phyloP scores from a whole-genome alignment of 352 stramenopile genomes.

The Globisporangium camurandrum region DNA sequence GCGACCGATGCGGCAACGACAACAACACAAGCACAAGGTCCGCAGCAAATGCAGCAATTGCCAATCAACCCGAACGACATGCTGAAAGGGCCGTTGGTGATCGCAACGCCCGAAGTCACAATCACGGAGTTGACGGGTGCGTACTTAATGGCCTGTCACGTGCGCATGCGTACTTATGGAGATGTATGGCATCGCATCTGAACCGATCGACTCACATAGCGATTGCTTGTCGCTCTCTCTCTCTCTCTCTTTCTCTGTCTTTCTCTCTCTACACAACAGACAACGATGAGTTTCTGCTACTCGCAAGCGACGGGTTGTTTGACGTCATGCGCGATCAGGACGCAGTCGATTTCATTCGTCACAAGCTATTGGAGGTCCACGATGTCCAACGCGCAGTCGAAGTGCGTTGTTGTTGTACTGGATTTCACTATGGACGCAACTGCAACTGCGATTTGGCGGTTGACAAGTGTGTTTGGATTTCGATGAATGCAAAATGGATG shows the following conservation, averaged over 20 bases:
- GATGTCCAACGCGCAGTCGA: constrained; percentile 77
- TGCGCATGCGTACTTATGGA: too few species aligned
- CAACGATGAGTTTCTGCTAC: constrained; percentile 75
- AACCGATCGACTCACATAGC: too few species aligned
- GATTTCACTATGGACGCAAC: neutral
- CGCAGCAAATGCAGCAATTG: too few species aligned
- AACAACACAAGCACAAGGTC: too few species aligned
- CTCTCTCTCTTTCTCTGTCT: too few species aligned
- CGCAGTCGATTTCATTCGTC: constrained; percentile 76
- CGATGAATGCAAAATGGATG: too few species aligned
- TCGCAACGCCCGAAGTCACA: constrained; percentile 54
- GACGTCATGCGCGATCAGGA: constrained; percentile 80
- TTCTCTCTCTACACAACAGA: too few species aligned
- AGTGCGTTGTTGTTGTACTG: constrained; percentile 19
- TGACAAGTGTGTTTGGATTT: neutral
- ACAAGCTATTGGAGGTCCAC: constrained; percentile 56
- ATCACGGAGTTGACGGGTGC: constrained; percentile 34
- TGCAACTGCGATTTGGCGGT: neutral
- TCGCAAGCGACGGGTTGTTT: constrained; percentile 80
- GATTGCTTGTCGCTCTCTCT: too few species aligned
- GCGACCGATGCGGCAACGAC: too few species aligned
- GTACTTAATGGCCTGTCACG: too few species aligned
- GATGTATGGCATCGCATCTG: too few species aligned
- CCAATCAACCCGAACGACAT: constrained; percentile 74
- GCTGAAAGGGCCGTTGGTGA: constrained; percentile 79